Percentiles rank a stretch among this genome's conserved stretches.
phyloP scores from a whole-genome alignment of 352 stramenopile species.

The Phytophthora brassicae region DNA sequence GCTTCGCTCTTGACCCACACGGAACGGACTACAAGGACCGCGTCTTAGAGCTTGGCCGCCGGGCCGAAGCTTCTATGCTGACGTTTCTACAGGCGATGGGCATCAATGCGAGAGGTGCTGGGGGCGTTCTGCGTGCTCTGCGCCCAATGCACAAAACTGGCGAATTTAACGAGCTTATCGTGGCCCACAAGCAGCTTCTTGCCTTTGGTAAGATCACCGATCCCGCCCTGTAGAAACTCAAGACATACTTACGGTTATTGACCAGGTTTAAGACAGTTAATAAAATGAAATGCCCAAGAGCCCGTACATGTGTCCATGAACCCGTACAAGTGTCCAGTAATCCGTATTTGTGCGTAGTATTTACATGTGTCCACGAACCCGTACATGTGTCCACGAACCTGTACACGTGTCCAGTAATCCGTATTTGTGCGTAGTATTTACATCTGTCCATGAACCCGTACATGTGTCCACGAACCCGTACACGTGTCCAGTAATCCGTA shows the following conservation, averaged over 20 bases:
- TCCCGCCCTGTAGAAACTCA: slow-evolving; percentile 4
- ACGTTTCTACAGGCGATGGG: not conserved
- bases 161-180: not conserved
- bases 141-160: not conserved
- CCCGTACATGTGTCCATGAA: no score
- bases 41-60: not conserved
- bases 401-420: no score
- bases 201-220: not conserved
- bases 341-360: no score
- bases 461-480: no score
- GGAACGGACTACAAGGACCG: slow-evolving; percentile 4
- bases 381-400: no score
- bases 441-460: no score
- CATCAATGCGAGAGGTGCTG: not conserved
- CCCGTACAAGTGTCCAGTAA: no score
- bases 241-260: not conserved
- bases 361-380: no score
- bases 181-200: slow-evolving; percentile 6
- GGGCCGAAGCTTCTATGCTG: not conserved
- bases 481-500: no score
- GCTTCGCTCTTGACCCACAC: not conserved
- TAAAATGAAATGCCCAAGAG: no score
- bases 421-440: no score
- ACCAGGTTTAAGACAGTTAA: slow-evolving; percentile 1
- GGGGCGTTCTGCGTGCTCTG: not conserved